These are phyloP conservation scores for Arabidopsis arenosa DNA, from an alignment of 345 rosid species.

Conservation along the genomic window DNA sequence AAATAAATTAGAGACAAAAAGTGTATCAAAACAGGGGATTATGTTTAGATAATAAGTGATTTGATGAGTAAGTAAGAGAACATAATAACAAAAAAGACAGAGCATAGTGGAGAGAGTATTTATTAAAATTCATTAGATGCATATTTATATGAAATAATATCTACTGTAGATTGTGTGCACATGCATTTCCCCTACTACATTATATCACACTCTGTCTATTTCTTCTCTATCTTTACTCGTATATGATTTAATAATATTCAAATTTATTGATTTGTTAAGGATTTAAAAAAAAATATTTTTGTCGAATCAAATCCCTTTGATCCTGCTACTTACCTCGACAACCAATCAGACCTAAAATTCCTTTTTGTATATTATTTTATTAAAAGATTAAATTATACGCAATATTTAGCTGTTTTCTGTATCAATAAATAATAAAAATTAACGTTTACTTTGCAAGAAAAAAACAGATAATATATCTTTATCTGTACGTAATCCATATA, in stretches of 20 bases:
- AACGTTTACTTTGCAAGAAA: not conserved
- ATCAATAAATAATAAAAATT: not conserved
- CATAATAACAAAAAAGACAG: conserved; percentile 51
- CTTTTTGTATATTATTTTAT: conserved; percentile 11
- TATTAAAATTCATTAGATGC: conserved; percentile 4
- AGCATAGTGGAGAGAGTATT: conserved; percentile 62
- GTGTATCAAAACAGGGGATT: conserved; percentile 47
- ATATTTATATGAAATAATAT: conserved; percentile 48
- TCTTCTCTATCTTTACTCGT: conserved; percentile 41
- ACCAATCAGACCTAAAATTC: conserved; percentile 42
- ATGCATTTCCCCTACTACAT: conserved; percentile 55
- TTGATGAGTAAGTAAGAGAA: conserved; percentile 51
- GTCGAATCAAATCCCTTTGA: conserved; percentile 48
- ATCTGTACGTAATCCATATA: not conserved
- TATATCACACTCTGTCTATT: conserved; percentile 38
- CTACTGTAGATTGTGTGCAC: conserved; percentile 77
- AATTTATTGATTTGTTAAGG: conserved; percentile 42
- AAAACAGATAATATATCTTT: not conserved
- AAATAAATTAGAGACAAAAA: conserved; percentile 37
- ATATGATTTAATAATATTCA: conserved; percentile 33
- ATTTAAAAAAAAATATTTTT: conserved; percentile 31
- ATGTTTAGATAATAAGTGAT: conserved; percentile 57
- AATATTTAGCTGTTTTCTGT: not conserved
- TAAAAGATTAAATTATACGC: not conserved
- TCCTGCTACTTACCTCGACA: conserved; percentile 46